A percentile compares a stretch with the other conserved stretches of the same genome.
These are phyloP conservation scores for Phyllosticta ampelicida DNA, from an alignment of 2,329 filamentous ascomycete genomes.

Conservation along the genomic window DNA sequence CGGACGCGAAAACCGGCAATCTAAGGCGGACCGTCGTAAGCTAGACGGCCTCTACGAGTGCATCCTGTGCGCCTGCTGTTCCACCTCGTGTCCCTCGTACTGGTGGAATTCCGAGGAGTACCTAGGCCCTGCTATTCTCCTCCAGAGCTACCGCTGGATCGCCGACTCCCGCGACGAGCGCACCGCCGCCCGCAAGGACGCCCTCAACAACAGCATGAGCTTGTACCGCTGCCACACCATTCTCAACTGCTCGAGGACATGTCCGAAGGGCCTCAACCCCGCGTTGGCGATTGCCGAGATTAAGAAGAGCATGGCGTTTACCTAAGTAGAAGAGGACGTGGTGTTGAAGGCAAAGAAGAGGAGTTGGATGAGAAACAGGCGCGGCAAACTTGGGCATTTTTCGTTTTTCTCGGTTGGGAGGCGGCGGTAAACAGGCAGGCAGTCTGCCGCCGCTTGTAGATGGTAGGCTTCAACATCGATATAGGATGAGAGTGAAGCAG, in stretches of 20 bases:
- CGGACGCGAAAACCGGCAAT: slow-evolving; percentile 86
- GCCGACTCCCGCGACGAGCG: slow-evolving; percentile 89
- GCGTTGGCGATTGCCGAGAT: slow-evolving; percentile 93
- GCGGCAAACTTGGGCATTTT: neutral
- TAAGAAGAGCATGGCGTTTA: slow-evolving; percentile 85
- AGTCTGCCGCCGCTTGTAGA: neutral
- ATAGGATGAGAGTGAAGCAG: neutral
- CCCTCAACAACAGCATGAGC: slow-evolving; percentile 97
- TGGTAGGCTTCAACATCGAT: neutral
- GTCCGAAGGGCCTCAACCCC: slow-evolving; percentile 96
- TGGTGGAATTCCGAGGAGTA: slow-evolving; percentile 99
- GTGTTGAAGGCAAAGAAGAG: neutral
- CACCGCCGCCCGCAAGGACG: slow-evolving; percentile 75
- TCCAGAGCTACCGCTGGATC: slow-evolving; percentile 97
- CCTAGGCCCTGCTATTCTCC: slow-evolving; percentile 87
- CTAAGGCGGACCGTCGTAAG: slow-evolving; percentile 86
- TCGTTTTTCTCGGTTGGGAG: neutral
- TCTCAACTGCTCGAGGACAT: slow-evolving; percentile 94
- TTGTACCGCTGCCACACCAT: slow-evolving; percentile 99
- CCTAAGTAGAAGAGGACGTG: slow-evolving; percentile 14
- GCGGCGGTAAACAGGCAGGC: neutral
- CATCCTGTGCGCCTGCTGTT: slow-evolving; percentile 98
- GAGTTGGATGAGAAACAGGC: neutral
- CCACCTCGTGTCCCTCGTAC: slow-evolving; percentile 97
- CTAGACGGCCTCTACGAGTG: slow-evolving; percentile 98